Base-by-base conservation (phyloP, 2,329 filamentous ascomycete species). In the Microcyclospora tardicrescens region DNA sequence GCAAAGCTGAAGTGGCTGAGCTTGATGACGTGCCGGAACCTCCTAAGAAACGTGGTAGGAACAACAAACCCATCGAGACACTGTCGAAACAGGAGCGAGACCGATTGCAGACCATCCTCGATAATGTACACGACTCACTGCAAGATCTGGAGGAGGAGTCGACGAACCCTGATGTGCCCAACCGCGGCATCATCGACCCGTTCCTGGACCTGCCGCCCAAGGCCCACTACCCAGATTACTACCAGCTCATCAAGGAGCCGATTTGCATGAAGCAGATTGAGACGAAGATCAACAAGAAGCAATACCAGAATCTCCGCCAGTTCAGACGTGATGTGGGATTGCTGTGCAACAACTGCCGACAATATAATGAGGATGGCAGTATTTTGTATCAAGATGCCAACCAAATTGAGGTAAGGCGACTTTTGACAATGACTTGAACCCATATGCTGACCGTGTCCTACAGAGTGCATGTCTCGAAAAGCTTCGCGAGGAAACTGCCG, bases 201-300 rank as follows among this genome's bases (percentile, higher is more conserved):
- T 98, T 98, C 61, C 74, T 96, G 61, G 87, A 91, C 56, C 70
- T 95, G 27, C 89, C 89, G 1, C 81, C 85, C 31, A 93, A 85
- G 66, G 79, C 80, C 42, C 79, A 89, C 43, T 98, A 93, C 57
- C 82, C 85, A 16, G 87, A 96, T 58, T 98, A 98, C 67, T 98
- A 95, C 60, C 67, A 89, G 57, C 77, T 95, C 60, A 98, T 98
- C 59, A 76, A 81, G 56, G 81, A 79, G 39, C 91, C 91, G 0
- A 95, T 98, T 56, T 89, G 84, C 56, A 94, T 96, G 82, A 91
- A 94, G 51, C 79, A 86, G 59, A 94, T 98, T 55, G 78, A 84
- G 58, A 84, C 81, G 58, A 89, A 85, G 69, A 94, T 98, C 66
- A 95, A 94, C 68, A 89, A 84, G 62, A 84, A 93, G 56, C 84